Base-by-base conservation (phyloP, 176 grass and related monocot genomes). In the Sorghum bicolor region DNA sequence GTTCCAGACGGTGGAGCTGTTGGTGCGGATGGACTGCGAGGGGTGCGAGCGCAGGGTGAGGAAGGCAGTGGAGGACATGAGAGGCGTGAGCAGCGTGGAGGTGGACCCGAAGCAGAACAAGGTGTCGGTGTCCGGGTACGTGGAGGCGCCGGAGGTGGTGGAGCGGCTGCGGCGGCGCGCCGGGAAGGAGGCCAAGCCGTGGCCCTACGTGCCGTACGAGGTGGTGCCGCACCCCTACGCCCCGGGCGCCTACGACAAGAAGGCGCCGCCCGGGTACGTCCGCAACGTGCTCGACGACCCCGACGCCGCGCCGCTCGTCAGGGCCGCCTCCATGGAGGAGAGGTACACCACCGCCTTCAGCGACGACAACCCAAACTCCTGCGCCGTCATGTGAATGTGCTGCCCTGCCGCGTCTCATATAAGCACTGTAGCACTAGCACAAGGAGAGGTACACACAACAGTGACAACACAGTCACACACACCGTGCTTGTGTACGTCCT, bases 21-120 rank as follows among this genome's bases (percentile, higher is more conserved):
- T 89, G 84, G 88, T 93, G 13, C 81, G 84, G 65, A 97, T 93
- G 79, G 94, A 97, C 81, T 88, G 94, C 86, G 91, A 97, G 70
- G 94, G 94, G 1, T 93, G 91, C 69, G 94, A 97, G 74, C 88
- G 91, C 63, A 89, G 91, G 76, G 72, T 93, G 0, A 81, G 57
- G 73, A 91, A 97, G 15, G 89, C 89, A 12, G 16, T 89, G 31
- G 57, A 91, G 80, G 84, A 43, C 67, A 91, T 97, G 91, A 83
- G 82, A 65, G 92, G 91, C 17, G 87, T 91, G 57, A 84, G 73
- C 20, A 76, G 71, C 50, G 84, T 93, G 31, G 64, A 85, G 77
- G 79, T 89, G 48, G 81, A 93, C 24, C 62, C 43, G 70, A 97
- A 97, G 81, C 74, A 89, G 81, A 87, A 81, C 69, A 91, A 89